These are phyloP conservation scores for Borealophlyctis nickersoniae DNA, from an alignment of 192 early-diverging fungal species.

Conservation along the genomic window DNA sequence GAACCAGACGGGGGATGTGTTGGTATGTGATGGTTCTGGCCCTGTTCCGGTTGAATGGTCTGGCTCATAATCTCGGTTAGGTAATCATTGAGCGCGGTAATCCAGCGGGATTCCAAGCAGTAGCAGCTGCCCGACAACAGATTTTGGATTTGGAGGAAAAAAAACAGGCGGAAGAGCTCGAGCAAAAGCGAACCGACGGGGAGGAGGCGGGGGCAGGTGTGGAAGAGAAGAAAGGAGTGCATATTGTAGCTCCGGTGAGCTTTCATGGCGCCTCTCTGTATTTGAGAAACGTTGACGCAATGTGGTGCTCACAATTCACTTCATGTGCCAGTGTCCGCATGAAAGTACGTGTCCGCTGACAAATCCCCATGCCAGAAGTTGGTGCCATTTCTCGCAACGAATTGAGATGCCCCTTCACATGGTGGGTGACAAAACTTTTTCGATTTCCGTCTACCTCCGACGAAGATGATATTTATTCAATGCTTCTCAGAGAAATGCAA, in stretches of 20 bases:
- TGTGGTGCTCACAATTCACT: neutral
- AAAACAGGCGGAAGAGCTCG: conserved; percentile 10
- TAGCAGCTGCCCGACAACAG: conserved; percentile 65
- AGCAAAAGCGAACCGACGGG: conserved; percentile 22
- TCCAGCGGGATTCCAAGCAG: conserved; percentile 61
- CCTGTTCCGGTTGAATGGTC: neutral
- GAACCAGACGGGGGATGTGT: conserved; percentile 71
- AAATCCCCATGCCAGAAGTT: conserved; percentile 40
- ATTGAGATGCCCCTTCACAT: conserved; percentile 62
- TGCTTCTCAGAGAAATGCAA: conserved; percentile 48
- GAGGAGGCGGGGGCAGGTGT: conserved; percentile 24
- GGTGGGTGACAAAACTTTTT: conserved; percentile 36
- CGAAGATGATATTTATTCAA: neutral
- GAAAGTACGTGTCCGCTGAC: conserved; percentile 69
- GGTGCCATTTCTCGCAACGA: conserved; percentile 84
- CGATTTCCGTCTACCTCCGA: too few species aligned
- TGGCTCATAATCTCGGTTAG: neutral
- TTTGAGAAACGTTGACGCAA: neutral
- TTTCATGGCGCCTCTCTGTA: neutral
- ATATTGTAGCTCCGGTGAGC: conserved; percentile 78
- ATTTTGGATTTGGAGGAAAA: conserved; percentile 52
- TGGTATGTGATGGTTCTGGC: conserved; percentile 39
- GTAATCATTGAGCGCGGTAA: conserved; percentile 77
- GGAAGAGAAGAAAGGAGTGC: conserved; percentile 31
- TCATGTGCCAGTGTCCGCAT: conserved; percentile 59